These are phyloP conservation scores for Gnomoniopsis smithogilvyi DNA, from an alignment of 2,329 filamentous ascomycete genomes.

Conservation along the genomic window DNA sequence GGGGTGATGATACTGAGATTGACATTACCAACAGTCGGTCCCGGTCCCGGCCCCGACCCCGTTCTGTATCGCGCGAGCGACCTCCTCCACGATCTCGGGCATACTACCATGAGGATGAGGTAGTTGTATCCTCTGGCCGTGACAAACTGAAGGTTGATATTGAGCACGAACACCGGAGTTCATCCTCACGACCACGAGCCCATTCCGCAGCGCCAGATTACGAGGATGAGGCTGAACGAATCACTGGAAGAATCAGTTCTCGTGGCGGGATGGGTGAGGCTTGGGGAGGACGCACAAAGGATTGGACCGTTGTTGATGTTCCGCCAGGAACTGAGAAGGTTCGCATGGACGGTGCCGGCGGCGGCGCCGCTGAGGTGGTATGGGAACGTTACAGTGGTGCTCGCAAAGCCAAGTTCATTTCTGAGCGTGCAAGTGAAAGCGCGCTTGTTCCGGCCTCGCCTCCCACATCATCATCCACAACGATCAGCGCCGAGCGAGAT, in stretches of 20 bases:
- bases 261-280: slow-evolving; percentile 71
- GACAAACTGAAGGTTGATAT: slow-evolving; percentile 45
- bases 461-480: slow-evolving; percentile 24
- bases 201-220: slow-evolving; percentile 53
- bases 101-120: slow-evolving; percentile 58
- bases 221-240: slow-evolving; percentile 64
- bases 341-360: slow-evolving; percentile 76
- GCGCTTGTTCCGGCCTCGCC: slow-evolving; percentile 31
- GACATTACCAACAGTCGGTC: slow-evolving; percentile 46
- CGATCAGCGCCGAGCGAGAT: slow-evolving; percentile 22
- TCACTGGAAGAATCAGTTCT: slow-evolving; percentile 51
- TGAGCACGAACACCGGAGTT: slow-evolving; percentile 29
- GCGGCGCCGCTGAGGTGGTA: slow-evolving; percentile 70
- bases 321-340: slow-evolving; percentile 79
- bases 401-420: slow-evolving; percentile 68
- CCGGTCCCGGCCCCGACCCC: slow-evolving; percentile 38
- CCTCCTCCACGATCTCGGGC: slow-evolving; percentile 40
- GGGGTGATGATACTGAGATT: slow-evolving; percentile 53
- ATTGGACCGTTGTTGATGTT: slow-evolving; percentile 81
- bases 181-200: slow-evolving; percentile 43
- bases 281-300: slow-evolving; percentile 68
- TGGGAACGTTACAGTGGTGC: slow-evolving; percentile 81
- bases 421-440: slow-evolving; percentile 55
- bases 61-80: slow-evolving; percentile 34
- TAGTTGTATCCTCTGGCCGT: slow-evolving; percentile 59